Base-by-base conservation (phyloP, 768 basidiomycete species). In the Tricholoma matsutake region DNA sequence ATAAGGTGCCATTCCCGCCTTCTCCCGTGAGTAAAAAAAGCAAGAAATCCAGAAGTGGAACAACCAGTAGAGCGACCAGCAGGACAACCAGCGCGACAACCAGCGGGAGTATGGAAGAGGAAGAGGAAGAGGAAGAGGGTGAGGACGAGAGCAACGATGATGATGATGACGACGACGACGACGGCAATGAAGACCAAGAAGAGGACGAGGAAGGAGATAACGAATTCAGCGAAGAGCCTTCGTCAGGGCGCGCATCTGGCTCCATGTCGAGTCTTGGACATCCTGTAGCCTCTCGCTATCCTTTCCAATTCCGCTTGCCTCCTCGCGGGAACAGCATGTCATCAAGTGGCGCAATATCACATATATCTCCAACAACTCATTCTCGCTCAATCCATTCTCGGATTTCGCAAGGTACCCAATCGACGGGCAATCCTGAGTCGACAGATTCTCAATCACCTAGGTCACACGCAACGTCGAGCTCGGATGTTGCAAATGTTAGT, bases 261-360 rank as follows among this genome's bases (percentile, higher is more conserved):
- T 94, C 92, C 7, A 86, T 94, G 86, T 94, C 92, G 3, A 91
- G 88, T 62, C 82, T 94, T 5, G 92, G 92, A 2, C 87, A 89
- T 22, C 92, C 91, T 1, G 79, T 94, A 56, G 72, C 76, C 34
- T 86, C 89, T 22, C 81, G 86, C 0, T 89, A 87, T 67, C 89
- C 88, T 9, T 89, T 90, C 80, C 79, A 83, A 57, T 83, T 84
- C 72, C 85, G 86, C 18, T 80, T 80, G 2, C 82, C 83, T 6
- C 64, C 69, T 1, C 81, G 83, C 7, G 81, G 85, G 0, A 76
- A 73, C 45, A 73, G 72, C 60, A 55, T 61, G 6, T 83, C 79
- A 6, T 80, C 79, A 5, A 53, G 51, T 11, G 73, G 76, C 52
- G 71, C 71, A 16, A 65, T 76, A 62, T 80, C 81, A 7, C 79